A percentile compares a stretch with the other conserved stretches of the same genome.
phyloP scores from a whole-genome alignment of 768 basidiomycete species.

The Leccinum rimulosum region DNA sequence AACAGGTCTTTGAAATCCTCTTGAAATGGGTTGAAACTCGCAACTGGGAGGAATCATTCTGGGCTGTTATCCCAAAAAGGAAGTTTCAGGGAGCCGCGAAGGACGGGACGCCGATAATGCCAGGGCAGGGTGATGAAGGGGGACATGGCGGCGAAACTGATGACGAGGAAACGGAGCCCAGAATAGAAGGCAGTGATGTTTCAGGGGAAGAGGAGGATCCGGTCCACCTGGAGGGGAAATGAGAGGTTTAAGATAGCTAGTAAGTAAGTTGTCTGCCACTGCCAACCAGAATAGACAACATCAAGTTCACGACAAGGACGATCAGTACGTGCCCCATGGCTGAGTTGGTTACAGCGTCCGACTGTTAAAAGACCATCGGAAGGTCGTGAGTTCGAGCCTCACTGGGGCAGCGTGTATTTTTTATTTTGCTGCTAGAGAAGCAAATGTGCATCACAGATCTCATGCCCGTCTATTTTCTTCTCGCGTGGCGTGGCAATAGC shows the following conservation, averaged over 20 bases:
- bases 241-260: background rate
- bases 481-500: background rate
- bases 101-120: background rate
- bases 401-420: constrained; percentile 41
- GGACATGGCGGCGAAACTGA: background rate
- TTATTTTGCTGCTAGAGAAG: background rate
- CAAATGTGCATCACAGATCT: background rate
- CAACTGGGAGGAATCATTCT: constrained; percentile 84
- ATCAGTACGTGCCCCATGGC: constrained; percentile 42
- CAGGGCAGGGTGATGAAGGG: background rate
- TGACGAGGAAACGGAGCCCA: background rate
- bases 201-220: background rate
- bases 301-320: background rate
- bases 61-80: constrained; percentile 86
- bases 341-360: constrained; percentile 52
- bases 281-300: background rate
- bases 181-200: background rate
- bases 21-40: constrained; percentile 83
- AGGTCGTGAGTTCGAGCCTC: constrained; percentile 55
- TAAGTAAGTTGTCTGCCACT: too few relatives aligned
- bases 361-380: constrained; percentile 44
- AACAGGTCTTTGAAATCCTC: constrained; percentile 82
- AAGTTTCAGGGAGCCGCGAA: constrained; percentile 59
- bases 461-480: too few relatives aligned
- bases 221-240: background rate